Evolutionary conservation across 2,329 filamentous ascomycete species (phyloP), one percentile per base, ranked within the genome.

Genomic region (Cytospora mali): DNA sequence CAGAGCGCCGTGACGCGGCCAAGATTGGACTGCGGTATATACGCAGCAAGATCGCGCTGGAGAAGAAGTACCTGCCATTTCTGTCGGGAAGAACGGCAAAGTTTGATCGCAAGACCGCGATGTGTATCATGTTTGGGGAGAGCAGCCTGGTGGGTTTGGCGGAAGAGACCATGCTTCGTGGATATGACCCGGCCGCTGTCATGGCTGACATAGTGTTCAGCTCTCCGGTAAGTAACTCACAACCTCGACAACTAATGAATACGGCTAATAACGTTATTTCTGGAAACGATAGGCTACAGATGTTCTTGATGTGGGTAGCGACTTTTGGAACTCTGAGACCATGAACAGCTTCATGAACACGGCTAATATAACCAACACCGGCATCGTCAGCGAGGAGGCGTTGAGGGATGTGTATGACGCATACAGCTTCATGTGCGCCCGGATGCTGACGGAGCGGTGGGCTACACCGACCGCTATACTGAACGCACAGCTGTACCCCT

Each of bases 271-370:
- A n/a, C n/a, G n/a, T n/a, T n/a, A n/a, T n/a, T n/a, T n/a, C n/a
- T n/a, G n/a, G 42, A 6, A 21, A 2, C n/a, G 5, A 35, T 29
- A 58, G 55, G 55, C 42, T 27, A 58, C 55, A 11, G 55, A 58
- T 49, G 55, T 58, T n/a, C 3, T 57, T 18, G 55, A 58, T 35
- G 42, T 58, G 21, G 55, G 55, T 31, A 58, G 55, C 13, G 55
- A 58, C n/a, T 31, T 58, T 2, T n/a, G 28, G n/a, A 50, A 58
- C 42, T 49, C 42, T n/a, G 55, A 58, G 21, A 21, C 33, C 2
- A 58, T 58, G 55, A 58, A 50, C 9, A 58, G 55, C 10, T 58
- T 58, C 46, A 28, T 58, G 21, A 58, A 50, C 21, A 58, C 55
- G 14, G 42, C 55, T 13, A 46, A 58, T 50, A 58, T 50, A 46